Conservation (phyloP, 257 asterid species). For the Scutellaria barbata region DNA sequence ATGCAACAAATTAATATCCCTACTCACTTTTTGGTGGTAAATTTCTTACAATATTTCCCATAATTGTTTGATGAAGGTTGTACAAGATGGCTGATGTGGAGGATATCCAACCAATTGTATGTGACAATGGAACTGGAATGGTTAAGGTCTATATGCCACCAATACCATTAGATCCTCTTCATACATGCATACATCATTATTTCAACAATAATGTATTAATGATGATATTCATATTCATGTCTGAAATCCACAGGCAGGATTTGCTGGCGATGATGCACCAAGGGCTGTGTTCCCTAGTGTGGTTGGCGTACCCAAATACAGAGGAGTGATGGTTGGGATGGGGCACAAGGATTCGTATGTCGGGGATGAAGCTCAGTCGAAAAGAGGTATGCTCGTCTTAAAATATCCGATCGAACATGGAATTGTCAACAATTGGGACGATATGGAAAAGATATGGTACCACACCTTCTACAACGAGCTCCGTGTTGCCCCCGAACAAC, state of each 20-base stretch:
- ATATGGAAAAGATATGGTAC: constrained; percentile 59
- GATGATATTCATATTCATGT: too few species aligned
- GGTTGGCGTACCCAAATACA: constrained; percentile 47
- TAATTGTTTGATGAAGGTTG: constrained; percentile 2
- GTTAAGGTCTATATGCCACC: constrained; percentile 35
- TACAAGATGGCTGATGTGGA: constrained; percentile 39
- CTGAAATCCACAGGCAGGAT: constrained; percentile 47
- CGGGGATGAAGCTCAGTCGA: constrained; percentile 52
- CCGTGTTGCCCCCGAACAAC: constrained; percentile 55
- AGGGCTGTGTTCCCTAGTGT: constrained; percentile 56
- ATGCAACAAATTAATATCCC: neutral
- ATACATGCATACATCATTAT: too few species aligned
- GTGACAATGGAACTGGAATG: constrained; percentile 54
- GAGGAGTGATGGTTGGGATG: constrained; percentile 52
- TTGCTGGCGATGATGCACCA: constrained; percentile 59
- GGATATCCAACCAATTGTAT: constrained; percentile 49
- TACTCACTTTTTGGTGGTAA: too few species aligned
- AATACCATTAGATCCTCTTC: too few species aligned
- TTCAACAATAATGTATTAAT: neutral
- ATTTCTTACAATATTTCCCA: neutral
- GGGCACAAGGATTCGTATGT: constrained; percentile 49
- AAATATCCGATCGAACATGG: constrained; percentile 59
- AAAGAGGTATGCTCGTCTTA: constrained; percentile 46
- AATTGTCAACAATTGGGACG: constrained; percentile 59
- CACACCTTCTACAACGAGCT: constrained; percentile 56